Evolutionary conservation across 73 alveolate genomes (phyloP).

Genomic region (Tetrahymena thermophila): DNA sequence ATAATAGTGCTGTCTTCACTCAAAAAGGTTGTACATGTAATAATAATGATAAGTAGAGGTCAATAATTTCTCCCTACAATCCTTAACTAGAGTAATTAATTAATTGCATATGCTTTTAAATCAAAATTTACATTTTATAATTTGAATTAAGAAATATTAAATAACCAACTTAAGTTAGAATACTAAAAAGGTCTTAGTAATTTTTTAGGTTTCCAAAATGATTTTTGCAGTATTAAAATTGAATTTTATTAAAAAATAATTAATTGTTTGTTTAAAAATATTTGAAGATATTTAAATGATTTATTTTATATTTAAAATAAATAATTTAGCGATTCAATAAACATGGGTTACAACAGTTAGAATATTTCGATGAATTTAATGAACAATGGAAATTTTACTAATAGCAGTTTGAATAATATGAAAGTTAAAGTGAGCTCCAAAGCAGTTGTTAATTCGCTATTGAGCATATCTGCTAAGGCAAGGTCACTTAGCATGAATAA

Average conservation of each 20-base stretch:
- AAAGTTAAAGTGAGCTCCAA: neutral
- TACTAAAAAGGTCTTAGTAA: no score
- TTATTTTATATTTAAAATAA: neutral
- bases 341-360: neutral
- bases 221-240: no score
- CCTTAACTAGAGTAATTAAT: neutral
- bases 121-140: neutral
- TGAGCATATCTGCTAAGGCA: neutral
- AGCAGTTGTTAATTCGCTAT: neutral
- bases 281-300: no score
- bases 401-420: neutral
- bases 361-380: neutral
- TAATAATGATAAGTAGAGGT: neutral
- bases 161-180: neutral
- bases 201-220: no score
- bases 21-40: neutral
- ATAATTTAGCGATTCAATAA: neutral
- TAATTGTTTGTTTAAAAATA: no score
- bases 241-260: no score
- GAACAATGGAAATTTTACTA: neutral
- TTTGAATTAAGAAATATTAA: neutral
- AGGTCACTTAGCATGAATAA: neutral
- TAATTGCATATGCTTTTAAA: neutral
- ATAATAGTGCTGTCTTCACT: neutral
- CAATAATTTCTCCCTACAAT: neutral